Percentiles rank a stretch among this genome's conserved stretches.
Conservation (phyloP, 371 early-diverging fungal genomes). For the Syncephalastrum racemosum region DNA sequence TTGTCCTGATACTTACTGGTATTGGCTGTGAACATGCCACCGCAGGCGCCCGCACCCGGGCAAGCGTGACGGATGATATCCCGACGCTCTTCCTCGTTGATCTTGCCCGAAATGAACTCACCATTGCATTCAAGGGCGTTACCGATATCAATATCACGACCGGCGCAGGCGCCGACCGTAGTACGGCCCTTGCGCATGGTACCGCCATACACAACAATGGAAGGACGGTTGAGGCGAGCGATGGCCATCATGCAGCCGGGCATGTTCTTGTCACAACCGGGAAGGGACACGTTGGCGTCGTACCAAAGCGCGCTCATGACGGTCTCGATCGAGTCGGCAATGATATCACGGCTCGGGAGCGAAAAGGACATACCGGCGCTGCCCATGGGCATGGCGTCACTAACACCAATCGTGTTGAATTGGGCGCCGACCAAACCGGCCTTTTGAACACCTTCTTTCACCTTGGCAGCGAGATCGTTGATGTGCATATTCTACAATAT, state of each 20-base stretch:
- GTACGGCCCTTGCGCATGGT: constrained; percentile 78
- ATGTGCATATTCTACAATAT: constrained; percentile 87
- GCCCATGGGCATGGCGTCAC: constrained; percentile 97
- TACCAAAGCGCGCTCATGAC: constrained; percentile 95
- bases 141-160: constrained; percentile 80
- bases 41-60: constrained; percentile 95
- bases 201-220: constrained; percentile 94
- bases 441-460: constrained; percentile 89
- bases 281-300: constrained; percentile 93
- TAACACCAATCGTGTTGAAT: constrained; percentile 97
- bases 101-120: constrained; percentile 83
- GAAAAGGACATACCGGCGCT: constrained; percentile 96
- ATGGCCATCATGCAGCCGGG: constrained; percentile 96
- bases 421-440: constrained; percentile 92
- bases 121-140: constrained; percentile 95
- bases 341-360: constrained; percentile 94
- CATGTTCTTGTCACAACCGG: constrained; percentile 96
- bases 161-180: constrained; percentile 51
- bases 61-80: constrained; percentile 88
- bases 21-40: constrained; percentile 96
- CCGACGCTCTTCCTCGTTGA: constrained; percentile 79
- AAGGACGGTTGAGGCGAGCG: constrained; percentile 93
- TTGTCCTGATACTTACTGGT: constrained; percentile 62
- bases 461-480: constrained; percentile 79
- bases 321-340: constrained; percentile 98